Conservation (phyloP, 2,329 filamentous ascomycete species). For the Pestalotiopsis sp. region DNA sequence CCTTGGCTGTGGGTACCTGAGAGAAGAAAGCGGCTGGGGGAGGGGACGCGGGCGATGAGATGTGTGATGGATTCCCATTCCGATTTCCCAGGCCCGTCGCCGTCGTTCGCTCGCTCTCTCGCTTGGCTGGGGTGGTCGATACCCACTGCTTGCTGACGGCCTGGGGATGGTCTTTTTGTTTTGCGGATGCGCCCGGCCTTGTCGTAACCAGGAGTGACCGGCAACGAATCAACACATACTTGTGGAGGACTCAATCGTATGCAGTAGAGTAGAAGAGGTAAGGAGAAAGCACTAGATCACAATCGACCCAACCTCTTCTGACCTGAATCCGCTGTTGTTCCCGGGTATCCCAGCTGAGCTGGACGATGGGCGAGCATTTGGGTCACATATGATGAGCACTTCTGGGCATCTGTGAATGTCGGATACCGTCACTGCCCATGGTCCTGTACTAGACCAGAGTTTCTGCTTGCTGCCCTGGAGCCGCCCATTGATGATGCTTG, state of each 20-base stretch:
- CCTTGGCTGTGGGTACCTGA: not conserved
- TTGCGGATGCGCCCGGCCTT: not conserved
- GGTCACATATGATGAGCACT: not conserved
- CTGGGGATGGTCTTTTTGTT: not conserved
- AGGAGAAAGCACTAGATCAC: not conserved
- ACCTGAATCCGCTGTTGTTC: not conserved
- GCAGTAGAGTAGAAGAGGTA: not conserved
- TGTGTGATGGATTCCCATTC: not conserved
- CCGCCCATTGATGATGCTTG: not conserved
- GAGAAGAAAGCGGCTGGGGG: not conserved
- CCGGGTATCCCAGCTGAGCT: not conserved
- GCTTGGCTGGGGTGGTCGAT: not conserved
- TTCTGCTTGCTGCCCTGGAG: not conserved
- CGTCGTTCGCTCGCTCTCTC: not conserved
- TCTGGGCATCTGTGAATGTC: not conserved
- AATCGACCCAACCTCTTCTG: not conserved
- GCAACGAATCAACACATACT: not conserved
- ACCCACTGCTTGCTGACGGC: not conserved
- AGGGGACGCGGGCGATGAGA: not conserved
- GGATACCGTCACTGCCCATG: no score
- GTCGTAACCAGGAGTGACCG: not conserved
- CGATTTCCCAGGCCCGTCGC: not conserved
- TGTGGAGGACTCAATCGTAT: not conserved
- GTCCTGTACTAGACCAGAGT: not conserved
- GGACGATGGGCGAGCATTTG: not conserved